Conservation (phyloP, 2,329 filamentous ascomycete genomes). For the Botrytis medusae region DNA sequence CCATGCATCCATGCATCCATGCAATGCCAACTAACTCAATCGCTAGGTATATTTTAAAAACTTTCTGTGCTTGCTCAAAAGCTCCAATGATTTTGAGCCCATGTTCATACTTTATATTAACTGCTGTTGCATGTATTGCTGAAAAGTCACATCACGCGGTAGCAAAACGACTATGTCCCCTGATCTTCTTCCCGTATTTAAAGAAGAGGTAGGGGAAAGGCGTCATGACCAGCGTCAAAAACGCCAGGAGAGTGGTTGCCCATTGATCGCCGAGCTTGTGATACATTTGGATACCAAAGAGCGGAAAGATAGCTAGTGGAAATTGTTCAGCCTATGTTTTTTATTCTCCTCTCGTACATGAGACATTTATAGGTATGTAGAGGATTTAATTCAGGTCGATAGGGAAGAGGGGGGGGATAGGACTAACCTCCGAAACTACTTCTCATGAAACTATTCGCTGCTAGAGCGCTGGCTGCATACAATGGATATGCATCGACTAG, state of each 20-base stretch:
- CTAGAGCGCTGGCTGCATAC: conserved; percentile 75
- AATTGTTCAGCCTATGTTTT: conserved; percentile 28
- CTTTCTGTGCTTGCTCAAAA: not conserved
- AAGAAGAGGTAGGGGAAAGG: conserved; percentile 66
- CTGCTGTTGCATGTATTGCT: conserved; percentile 7
- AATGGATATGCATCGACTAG: conserved; percentile 72
- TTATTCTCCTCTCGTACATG: conserved; percentile 8
- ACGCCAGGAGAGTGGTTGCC: conserved; percentile 62
- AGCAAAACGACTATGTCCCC: conserved; percentile 56
- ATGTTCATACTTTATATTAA: conserved; percentile 16
- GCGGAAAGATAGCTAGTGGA: conserved; percentile 65
- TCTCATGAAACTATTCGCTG: conserved; percentile 78
- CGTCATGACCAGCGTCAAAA: conserved; percentile 60
- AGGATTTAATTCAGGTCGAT: not conserved
- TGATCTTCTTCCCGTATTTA: conserved; percentile 57
- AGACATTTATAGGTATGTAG: not conserved
- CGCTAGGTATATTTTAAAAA: not conserved
- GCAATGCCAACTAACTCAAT: not conserved
- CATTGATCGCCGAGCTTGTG: conserved; percentile 66
- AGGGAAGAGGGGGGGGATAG: not conserved
- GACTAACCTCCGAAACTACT: conserved; percentile 64
- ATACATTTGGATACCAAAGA: conserved; percentile 76
- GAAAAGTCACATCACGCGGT: conserved; percentile 26
- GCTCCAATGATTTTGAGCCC: conserved; percentile 10
- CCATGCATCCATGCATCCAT: not conserved